These are phyloP conservation scores for Osmanthus fragrans DNA, from an alignment of 257 asterid species.

Conservation along the genomic window DNA sequence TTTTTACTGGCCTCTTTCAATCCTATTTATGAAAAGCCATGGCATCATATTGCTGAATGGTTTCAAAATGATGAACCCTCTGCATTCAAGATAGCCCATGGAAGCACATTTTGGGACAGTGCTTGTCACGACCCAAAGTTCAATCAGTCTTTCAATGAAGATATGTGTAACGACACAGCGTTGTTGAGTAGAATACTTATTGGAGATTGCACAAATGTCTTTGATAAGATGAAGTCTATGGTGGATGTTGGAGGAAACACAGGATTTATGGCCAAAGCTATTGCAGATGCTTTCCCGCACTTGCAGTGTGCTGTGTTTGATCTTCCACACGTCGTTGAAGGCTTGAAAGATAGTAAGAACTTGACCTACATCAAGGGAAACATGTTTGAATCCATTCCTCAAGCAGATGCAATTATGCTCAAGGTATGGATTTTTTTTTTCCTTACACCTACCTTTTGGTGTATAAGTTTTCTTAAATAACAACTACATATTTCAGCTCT, in stretches of 20 bases:
- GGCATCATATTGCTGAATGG: constrained; percentile 12
- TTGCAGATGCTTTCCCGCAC: constrained; percentile 3
- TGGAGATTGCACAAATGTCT: background rate
- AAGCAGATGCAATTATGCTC: constrained; percentile 22
- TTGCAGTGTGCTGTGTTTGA: constrained; percentile 24
- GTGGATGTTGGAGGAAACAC: background rate
- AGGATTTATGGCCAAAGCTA: constrained; percentile 17
- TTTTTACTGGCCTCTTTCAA: background rate
- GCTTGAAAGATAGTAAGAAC: constrained; percentile 22
- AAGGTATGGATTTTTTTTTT: constrained; percentile 10
- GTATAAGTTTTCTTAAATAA: too few relatives aligned
- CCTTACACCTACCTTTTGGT: too few relatives aligned
- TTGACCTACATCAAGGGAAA: constrained; percentile 20
- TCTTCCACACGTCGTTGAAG: constrained; percentile 31
- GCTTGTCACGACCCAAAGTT: constrained; percentile 1
- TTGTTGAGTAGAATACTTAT: constrained; percentile 1
- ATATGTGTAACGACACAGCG: constrained; percentile 15
- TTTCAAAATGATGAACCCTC: background rate
- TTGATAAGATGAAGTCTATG: constrained; percentile 7
- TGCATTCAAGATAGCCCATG: constrained; percentile 3
- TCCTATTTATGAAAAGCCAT: constrained; percentile 12
- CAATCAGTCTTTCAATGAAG: constrained; percentile 5
- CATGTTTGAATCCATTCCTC: constrained; percentile 26
- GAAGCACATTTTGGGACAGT: constrained; percentile 12
- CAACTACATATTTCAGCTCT: too few relatives aligned